Evolutionary conservation across 2,329 filamentous ascomycete genomes (phyloP).

Genomic region (Domatiomyces catenatus): DNA sequence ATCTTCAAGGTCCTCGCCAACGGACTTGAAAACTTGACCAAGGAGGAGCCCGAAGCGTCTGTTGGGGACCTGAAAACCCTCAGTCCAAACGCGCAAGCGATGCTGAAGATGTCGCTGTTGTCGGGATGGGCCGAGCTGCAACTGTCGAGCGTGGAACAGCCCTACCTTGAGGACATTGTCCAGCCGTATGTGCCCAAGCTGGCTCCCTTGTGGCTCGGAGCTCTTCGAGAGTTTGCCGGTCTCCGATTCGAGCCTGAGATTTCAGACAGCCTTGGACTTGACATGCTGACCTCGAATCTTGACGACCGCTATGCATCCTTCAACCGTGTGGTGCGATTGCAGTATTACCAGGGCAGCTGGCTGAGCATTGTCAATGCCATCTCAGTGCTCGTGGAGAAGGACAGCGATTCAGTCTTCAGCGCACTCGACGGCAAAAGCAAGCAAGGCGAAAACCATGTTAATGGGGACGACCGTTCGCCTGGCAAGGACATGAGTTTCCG

Average conservation of each 20-base stretch:
- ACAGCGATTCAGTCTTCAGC: conserved; percentile 95
- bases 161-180: conserved; percentile 74
- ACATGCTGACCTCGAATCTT: conserved; percentile 66
- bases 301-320: conserved; percentile 90
- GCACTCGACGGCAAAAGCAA: conserved; percentile 69
- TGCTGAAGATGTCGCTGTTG: conserved; percentile 96
- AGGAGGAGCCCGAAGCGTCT: conserved; percentile 11
- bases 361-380: conserved; percentile 93
- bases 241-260: conserved; percentile 94
- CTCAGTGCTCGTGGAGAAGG: conserved; percentile 89
- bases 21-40: conserved; percentile 68
- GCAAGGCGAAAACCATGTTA: conserved; percentile 19
- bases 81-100: conserved; percentile 89
- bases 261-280: conserved; percentile 71
- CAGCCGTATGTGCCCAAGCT: conserved; percentile 79
- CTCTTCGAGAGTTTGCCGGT: conserved; percentile 81
- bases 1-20: conserved; percentile 87
- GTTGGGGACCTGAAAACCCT: conserved; percentile 88
- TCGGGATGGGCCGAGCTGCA: conserved; percentile 95
- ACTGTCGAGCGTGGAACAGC: conserved; percentile 83
- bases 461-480: conserved; percentile 8
- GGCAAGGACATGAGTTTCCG: conserved; percentile 85
- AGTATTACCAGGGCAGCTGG: conserved; percentile 97
- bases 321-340: conserved; percentile 81
- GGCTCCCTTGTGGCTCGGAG: conserved; percentile 86